These are phyloP conservation scores for Nematocida sp. DNA, from an alignment of 371 early-diverging fungal species.

Conservation along the genomic window DNA sequence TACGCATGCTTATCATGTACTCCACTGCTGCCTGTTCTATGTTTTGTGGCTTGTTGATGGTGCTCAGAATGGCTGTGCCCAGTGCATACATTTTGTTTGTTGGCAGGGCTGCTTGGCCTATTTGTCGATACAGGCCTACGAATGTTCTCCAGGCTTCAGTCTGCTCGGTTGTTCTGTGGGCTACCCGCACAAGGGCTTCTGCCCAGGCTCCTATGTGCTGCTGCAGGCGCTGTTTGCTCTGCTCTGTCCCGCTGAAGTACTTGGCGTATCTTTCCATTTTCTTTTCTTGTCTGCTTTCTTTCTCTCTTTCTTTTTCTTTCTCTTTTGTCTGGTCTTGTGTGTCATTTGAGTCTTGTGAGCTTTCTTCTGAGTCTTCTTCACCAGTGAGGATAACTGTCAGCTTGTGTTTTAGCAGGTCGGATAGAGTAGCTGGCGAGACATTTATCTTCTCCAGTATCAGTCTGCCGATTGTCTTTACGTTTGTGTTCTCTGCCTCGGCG, in stretches of 20 bases:
- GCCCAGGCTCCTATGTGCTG: neutral
- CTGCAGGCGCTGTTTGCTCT: neutral
- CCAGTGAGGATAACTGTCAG: neutral
- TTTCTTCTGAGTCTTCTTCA: neutral
- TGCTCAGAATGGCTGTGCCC: neutral
- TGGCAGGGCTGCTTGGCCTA: neutral
- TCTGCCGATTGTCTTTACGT: neutral
- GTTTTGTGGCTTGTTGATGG: neutral
- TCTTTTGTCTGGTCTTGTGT: neutral
- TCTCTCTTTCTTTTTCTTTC: neutral
- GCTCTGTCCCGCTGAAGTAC: neutral
- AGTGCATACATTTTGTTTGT: neutral
- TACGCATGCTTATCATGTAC: neutral
- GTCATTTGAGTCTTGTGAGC: neutral
- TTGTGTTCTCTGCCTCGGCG: neutral
- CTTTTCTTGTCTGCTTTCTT: neutral
- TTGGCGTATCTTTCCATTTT: neutral
- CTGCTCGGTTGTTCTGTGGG: neutral
- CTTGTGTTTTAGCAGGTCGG: neutral
- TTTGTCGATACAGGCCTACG: neutral
- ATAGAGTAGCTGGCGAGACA: neutral
- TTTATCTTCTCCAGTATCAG: neutral
- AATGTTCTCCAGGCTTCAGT: neutral
- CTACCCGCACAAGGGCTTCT: neutral
- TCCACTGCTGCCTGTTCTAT: neutral